These are phyloP conservation scores for Styphnolobium japonicum DNA, from an alignment of 306 rosid genomes.

Conservation along the genomic window DNA sequence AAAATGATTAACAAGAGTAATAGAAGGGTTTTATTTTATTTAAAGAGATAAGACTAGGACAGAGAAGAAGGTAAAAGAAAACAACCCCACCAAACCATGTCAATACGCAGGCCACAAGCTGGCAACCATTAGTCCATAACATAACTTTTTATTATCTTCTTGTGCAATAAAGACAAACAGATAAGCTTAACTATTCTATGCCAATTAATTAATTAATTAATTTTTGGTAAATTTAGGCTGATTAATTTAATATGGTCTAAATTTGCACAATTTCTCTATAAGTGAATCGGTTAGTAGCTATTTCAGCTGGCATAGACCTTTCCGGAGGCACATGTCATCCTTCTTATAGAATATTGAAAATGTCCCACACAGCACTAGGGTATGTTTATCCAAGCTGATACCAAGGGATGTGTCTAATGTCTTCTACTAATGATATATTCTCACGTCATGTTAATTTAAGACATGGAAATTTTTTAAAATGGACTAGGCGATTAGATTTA, in stretches of 20 bases:
- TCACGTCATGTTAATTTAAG: background rate
- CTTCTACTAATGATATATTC: conserved; percentile 4
- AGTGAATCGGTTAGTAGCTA: background rate
- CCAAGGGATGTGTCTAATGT: conserved; percentile 18
- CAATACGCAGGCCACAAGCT: conserved; percentile 6
- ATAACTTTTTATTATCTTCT: conserved; percentile 21
- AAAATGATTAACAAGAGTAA: background rate
- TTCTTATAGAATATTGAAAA: background rate
- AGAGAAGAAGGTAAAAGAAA: background rate
- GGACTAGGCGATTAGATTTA: background rate
- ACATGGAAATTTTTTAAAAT: background rate
- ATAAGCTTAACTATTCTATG: conserved; percentile 5
- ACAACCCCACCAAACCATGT: conserved; percentile 21
- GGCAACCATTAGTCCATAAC: conserved; percentile 34
- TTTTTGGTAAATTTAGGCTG: too few relatives aligned
- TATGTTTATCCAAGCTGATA: conserved; percentile 20
- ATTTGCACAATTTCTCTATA: conserved; percentile 24
- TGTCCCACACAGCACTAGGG: conserved; percentile 28
- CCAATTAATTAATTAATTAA: conserved; percentile 25
- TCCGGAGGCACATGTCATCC: conserved; percentile 17
- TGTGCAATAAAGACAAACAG: conserved; percentile 29
- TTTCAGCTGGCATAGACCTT: conserved; percentile 19
- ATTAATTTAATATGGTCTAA: conserved; percentile 23
- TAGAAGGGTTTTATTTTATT: background rate
- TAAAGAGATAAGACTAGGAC: background rate